Percentiles rank a stretch among this genome's conserved stretches.
Evolutionary conservation across 805 yeast species (phyloP).

Genomic region (Nakazawaea populi): DNA sequence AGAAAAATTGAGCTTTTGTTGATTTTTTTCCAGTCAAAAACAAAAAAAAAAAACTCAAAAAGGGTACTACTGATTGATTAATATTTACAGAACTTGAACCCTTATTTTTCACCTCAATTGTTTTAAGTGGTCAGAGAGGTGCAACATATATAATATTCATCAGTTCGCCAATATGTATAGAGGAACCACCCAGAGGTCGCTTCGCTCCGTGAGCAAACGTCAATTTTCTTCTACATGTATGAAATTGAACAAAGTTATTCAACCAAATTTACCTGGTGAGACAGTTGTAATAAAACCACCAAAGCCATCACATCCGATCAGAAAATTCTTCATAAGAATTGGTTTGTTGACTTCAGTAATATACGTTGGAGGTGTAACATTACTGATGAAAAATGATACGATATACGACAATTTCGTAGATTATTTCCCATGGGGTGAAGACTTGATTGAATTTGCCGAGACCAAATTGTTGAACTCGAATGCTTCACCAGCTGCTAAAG

Average conservation of each 20-base stretch:
- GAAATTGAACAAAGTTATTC: slow-evolving; percentile 1
- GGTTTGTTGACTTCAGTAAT: slow-evolving; percentile 22
- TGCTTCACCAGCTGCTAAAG: slow-evolving; percentile 15
- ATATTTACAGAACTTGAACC: too few relatives aligned
- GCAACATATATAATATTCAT: not conserved
- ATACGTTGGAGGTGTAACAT: slow-evolving; percentile 57
- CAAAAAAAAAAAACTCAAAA: not conserved
- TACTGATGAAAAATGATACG: slow-evolving; percentile 49
- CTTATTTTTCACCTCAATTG: not conserved
- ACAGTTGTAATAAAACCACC: not conserved
- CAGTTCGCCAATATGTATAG: not conserved
- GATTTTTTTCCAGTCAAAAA: too few relatives aligned
- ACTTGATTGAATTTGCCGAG: slow-evolving; percentile 44
- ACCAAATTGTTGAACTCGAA: slow-evolving; percentile 14
- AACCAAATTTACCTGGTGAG: slow-evolving; percentile 9
- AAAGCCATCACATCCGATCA: slow-evolving; percentile 18
- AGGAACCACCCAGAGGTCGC: not conserved
- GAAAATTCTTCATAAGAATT: slow-evolving; percentile 21
- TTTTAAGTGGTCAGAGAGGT: not conserved
- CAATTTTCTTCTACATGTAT: not conserved
- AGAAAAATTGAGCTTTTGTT: too few relatives aligned
- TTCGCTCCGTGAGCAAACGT: slow-evolving; percentile 1
- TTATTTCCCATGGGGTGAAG: slow-evolving; percentile 60
- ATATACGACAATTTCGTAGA: slow-evolving; percentile 59
- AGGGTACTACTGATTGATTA: not conserved